Evolutionary conservation across 805 yeast species (phyloP).

Genomic region (Kurtzmaniella fragi): DNA sequence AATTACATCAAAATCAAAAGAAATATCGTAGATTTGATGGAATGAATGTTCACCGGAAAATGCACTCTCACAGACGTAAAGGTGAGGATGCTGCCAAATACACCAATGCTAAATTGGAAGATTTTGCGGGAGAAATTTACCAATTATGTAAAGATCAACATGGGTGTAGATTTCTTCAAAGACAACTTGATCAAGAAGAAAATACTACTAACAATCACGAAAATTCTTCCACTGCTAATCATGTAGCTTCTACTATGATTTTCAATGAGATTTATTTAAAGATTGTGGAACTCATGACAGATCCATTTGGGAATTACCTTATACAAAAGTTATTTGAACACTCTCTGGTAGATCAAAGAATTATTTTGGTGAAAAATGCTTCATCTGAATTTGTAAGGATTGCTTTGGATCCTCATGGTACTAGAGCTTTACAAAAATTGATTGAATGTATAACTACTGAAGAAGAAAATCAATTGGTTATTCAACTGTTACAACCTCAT

Average conservation of each 20-base stretch:
- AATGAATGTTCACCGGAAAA: constrained; percentile 41
- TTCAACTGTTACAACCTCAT: constrained; percentile 56
- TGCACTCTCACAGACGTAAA: constrained; percentile 26
- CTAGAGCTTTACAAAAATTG: constrained; percentile 88
- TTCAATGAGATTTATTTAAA: constrained; percentile 76
- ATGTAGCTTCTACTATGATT: constrained; percentile 65
- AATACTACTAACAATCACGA: constrained; percentile 5
- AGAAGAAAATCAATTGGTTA: constrained; percentile 65
- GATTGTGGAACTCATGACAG: constrained; percentile 84
- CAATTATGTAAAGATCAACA: constrained; percentile 92
- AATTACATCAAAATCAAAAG: constrained; percentile 6
- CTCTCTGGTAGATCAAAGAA: constrained; percentile 64
- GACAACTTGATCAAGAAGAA: constrained; percentile 67
- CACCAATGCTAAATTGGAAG: constrained; percentile 60
- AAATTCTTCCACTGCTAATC: constrained; percentile 10
- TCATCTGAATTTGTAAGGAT: constrained; percentile 70
- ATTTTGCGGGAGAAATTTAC: constrained; percentile 68
- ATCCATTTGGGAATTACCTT: constrained; percentile 96
- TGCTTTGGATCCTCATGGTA: constrained; percentile 92
- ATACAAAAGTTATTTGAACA: constrained; percentile 86
- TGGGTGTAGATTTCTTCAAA: constrained; percentile 90
- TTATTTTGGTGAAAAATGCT: constrained; percentile 63
- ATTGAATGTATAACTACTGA: constrained; percentile 74
- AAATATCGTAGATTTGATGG: constrained; percentile 8
- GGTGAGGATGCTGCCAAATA: constrained; percentile 72